These are phyloP conservation scores for Scenedesmus sp. DNA, from an alignment of 163 green algal species.

Conservation along the genomic window DNA sequence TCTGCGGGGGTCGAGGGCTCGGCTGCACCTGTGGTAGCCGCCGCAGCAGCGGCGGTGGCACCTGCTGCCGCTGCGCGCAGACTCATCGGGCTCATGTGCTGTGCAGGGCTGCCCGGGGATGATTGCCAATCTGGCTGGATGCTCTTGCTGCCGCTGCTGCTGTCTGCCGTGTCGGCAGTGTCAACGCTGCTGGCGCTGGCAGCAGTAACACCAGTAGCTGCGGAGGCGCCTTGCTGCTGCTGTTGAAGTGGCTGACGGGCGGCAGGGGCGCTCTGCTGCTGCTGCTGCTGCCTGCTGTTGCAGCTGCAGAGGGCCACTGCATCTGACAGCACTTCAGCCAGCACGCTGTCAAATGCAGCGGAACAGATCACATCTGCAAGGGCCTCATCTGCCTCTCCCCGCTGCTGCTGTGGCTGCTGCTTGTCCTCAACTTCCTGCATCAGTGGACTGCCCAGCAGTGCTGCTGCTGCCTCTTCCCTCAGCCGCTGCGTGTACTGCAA, in stretches of 20 bases:
- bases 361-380: neutral
- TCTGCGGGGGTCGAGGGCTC: neutral
- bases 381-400: neutral
- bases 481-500: slow-evolving; percentile 1
- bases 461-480: neutral
- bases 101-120: neutral
- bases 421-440: too few species aligned
- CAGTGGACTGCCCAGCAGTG: neutral
- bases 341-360: slow-evolving; percentile 24
- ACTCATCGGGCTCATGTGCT: slow-evolving; percentile 3
- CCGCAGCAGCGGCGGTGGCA: neutral
- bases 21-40: neutral
- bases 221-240: slow-evolving; percentile 16
- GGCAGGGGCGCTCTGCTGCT: neutral
- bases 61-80: neutral
- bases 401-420: slow-evolving; percentile 5
- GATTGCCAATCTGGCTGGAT: slow-evolving; percentile 49
- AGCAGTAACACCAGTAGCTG: neutral
- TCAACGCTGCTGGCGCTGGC: slow-evolving; percentile 8
- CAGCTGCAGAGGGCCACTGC: slow-evolving; percentile 22
- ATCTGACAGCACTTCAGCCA: slow-evolving; percentile 46
- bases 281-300: slow-evolving; percentile 27
- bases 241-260: neutral
- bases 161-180: neutral
- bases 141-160: slow-evolving; percentile 46